Conservation (phyloP, 2,329 filamentous ascomycete species). For the Nothophoma quercina region DNA sequence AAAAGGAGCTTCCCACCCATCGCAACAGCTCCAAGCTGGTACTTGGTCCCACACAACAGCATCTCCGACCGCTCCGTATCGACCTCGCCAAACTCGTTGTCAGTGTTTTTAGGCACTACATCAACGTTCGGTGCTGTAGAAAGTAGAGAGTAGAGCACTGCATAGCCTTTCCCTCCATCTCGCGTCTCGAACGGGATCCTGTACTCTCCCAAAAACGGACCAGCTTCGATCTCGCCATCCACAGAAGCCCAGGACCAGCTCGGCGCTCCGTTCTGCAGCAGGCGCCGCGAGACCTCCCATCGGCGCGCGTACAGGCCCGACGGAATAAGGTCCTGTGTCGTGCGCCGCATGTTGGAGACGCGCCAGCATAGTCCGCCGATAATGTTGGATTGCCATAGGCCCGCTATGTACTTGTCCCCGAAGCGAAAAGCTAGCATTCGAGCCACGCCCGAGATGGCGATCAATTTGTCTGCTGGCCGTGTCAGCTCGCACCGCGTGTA, state of each 20-base stretch:
- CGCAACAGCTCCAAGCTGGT: not conserved
- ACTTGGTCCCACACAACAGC: not conserved
- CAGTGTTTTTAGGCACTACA: not conserved
- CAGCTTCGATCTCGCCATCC: not conserved
- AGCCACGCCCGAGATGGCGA: no score
- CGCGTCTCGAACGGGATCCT: not conserved
- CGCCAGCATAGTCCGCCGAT: no score
- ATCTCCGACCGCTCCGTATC: not conserved
- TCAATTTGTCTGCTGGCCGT: no score
- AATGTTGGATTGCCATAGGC: no score
- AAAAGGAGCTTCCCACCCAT: no score
- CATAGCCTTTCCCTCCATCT: not conserved
- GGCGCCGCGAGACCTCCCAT: not conserved
- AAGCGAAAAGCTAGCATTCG: no score
- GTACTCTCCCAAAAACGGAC: not conserved
- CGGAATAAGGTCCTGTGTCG: no score
- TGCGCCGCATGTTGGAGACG: no score
- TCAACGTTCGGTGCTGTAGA: not conserved
- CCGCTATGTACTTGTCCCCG: no score
- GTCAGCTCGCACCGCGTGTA: no score
- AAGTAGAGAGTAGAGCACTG: not conserved
- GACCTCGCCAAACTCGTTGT: not conserved
- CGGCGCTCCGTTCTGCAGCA: not conserved
- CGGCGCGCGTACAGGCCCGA: no score
- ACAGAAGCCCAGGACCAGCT: not conserved